These are phyloP conservation scores for Pichia sporocuriosa DNA, from an alignment of 805 yeast species.

Conservation along the genomic window DNA sequence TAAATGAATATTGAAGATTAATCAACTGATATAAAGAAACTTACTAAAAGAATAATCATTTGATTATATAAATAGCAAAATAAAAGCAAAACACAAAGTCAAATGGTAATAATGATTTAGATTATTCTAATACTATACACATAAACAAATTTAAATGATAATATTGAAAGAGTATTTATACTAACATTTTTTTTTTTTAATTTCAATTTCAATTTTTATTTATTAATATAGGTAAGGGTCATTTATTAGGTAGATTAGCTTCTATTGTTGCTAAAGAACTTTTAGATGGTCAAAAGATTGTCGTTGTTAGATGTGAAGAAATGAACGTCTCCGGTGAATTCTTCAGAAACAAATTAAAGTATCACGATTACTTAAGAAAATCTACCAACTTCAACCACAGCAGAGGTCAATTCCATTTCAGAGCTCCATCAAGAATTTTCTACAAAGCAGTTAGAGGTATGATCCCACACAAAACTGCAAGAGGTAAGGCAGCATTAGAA, in stretches of 20 bases:
- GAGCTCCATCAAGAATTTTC: conserved; percentile 99
- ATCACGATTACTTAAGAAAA: conserved; percentile 99
- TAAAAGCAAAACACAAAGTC: no score
- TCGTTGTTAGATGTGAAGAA: conserved; percentile 95
- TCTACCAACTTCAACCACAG: conserved; percentile 97
- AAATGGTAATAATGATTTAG: background rate
- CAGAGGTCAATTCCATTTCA: conserved; percentile 99
- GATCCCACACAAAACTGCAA: conserved; percentile 99
- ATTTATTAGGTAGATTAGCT: conserved; percentile 99
- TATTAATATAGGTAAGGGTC: conserved; percentile 73
- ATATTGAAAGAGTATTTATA: background rate
- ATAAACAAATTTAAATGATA: no score
- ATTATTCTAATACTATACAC: background rate
- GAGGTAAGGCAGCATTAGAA: conserved; percentile 99
- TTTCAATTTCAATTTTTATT: background rate
- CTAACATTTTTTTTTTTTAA: conserved; percentile 5
- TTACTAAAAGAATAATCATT: no score
- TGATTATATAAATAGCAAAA: no score
- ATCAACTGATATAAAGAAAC: no score
- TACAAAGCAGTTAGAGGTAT: conserved; percentile 99
- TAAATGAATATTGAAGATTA: no score
- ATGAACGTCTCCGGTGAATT: conserved; percentile 99
- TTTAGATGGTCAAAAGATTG: conserved; percentile 96
- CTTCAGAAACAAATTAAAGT: conserved; percentile 99
- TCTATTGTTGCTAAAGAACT: conserved; percentile 97